Evolutionary conservation across 2,329 filamentous ascomycete species (phyloP).

Genomic region (Reticulascus tulasneorum): DNA sequence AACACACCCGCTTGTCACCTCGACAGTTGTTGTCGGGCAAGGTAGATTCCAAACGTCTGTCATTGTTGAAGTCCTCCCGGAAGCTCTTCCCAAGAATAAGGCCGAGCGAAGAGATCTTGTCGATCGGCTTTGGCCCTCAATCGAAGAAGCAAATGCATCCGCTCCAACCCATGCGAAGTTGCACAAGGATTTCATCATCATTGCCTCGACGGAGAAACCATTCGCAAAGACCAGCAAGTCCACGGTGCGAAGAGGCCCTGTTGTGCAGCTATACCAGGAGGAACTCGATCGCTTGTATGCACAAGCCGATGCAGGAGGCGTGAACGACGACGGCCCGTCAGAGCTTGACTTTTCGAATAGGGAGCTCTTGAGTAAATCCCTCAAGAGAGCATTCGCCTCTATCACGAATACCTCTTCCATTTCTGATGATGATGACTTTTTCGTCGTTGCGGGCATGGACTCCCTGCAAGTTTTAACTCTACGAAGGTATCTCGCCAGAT

Average conservation of each 20-base stretch:
- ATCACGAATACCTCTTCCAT: constrained; percentile 14
- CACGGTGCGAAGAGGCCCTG: constrained; percentile 36
- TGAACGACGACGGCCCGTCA: too few species aligned
- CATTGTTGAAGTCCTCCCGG: constrained; percentile 44
- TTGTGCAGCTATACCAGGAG: constrained; percentile 35
- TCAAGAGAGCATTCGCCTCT: constrained; percentile 17
- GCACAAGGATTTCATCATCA: constrained; percentile 30
- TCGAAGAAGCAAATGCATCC: constrained; percentile 36
- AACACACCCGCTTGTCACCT: constrained; percentile 33
- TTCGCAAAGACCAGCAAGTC: constrained; percentile 43
- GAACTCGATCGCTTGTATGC: constrained; percentile 40
- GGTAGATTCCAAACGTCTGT: constrained; percentile 42
- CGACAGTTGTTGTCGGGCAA: constrained; percentile 41
- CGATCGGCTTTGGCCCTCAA: constrained; percentile 37
- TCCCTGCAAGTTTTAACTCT: constrained; percentile 33
- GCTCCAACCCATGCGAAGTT: constrained; percentile 40
- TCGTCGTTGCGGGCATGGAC: constrained; percentile 33
- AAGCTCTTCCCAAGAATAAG: constrained; percentile 19
- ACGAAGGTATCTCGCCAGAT: too few species aligned
- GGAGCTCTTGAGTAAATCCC: constrained; percentile 18
- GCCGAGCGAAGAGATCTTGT: constrained; percentile 26
- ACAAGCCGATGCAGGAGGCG: too few species aligned
- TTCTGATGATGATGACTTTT: constrained; percentile 28
- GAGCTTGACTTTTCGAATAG: constrained; percentile 19
- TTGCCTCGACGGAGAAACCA: constrained; percentile 36